phyloP scores from a whole-genome alignment of 257 asterid genomes.

The Solanum chmielewskii region DNA sequence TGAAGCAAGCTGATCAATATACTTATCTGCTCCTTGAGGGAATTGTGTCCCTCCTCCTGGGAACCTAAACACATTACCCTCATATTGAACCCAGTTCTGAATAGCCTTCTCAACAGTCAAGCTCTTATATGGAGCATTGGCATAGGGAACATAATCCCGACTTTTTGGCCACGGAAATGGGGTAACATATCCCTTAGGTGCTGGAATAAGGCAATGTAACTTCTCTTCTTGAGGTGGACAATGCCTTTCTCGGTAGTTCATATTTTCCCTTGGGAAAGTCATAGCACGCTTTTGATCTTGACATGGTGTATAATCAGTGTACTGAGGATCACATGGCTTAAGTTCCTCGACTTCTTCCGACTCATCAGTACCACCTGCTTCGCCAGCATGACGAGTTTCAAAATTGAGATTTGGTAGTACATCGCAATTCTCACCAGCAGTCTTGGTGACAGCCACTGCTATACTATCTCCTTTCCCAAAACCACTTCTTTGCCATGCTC shows the following conservation, averaged over 20 bases:
- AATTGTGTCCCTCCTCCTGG: conserved; percentile 99
- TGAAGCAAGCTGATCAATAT: conserved; percentile 91
- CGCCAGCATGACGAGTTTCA: conserved; percentile 76
- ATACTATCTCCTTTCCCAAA: conserved; percentile 91
- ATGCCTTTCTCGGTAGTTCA: conserved; percentile 96
- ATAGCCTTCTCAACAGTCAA: conserved; percentile 96
- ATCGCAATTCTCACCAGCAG: conserved; percentile 50
- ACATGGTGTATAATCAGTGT: conserved; percentile 90
- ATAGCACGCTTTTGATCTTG: conserved; percentile 93
- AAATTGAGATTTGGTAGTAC: conserved; percentile 68
- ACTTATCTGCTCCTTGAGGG: conserved; percentile 97
- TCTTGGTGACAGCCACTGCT: conserved; percentile 71
- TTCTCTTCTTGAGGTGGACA: conserved; percentile 80
- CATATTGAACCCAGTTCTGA: conserved; percentile 96
- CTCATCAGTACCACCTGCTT: conserved; percentile 52
- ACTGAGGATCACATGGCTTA: conserved; percentile 57
- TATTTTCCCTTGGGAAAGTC: conserved; percentile 88
- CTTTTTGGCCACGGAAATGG: conserved; percentile 97
- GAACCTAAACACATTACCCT: conserved; percentile 86
- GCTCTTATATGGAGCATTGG: conserved; percentile 95
- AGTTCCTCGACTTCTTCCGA: conserved; percentile 30
- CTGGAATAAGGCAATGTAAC: conserved; percentile 87
- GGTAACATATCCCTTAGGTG: conserved; percentile 90
- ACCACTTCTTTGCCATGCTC: conserved; percentile 98
- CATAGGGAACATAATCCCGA: conserved; percentile 92